A percentile compares a stretch with the other conserved stretches of the same genome.
Conservation (phyloP, 345 rosid species). For the Eucalyptus victrix region DNA sequence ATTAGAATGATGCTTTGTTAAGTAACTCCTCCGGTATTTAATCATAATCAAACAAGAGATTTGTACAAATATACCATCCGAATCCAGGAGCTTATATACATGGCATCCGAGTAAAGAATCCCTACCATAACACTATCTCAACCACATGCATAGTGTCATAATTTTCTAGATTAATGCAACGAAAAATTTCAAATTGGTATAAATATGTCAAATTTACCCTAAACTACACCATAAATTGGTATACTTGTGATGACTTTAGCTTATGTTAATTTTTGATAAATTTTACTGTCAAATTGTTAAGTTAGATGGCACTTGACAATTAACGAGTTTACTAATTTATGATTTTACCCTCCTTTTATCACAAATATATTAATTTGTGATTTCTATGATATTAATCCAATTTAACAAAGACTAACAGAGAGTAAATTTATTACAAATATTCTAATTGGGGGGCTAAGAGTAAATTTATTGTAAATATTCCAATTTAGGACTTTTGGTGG, state of each 20-base stretch:
- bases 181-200: fast-evolving
- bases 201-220: too few species aligned
- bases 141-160: not conserved
- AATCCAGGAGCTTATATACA: not conserved
- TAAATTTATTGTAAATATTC: not conserved
- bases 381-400: too few species aligned
- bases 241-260: too few species aligned
- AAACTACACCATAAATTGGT: too few species aligned
- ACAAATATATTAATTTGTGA: fast-evolving
- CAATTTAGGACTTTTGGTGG: too few species aligned
- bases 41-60: not conserved
- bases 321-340: fast-evolving
- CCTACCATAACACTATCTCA: not conserved
- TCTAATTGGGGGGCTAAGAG: too few species aligned
- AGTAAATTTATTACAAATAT: too few species aligned
- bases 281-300: too few species aligned
- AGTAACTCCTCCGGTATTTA: not conserved
- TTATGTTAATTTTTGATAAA: too few species aligned
- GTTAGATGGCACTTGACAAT: not conserved
- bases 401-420: fast-evolving
- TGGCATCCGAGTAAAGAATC: not conserved
- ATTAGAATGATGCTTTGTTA: not conserved
- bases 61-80: not conserved
- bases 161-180: not conserved
- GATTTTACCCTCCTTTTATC: not conserved